phyloP scores from a whole-genome alignment of 495 filamentous ascomycete species.

The Achaetomiella virescens region DNA sequence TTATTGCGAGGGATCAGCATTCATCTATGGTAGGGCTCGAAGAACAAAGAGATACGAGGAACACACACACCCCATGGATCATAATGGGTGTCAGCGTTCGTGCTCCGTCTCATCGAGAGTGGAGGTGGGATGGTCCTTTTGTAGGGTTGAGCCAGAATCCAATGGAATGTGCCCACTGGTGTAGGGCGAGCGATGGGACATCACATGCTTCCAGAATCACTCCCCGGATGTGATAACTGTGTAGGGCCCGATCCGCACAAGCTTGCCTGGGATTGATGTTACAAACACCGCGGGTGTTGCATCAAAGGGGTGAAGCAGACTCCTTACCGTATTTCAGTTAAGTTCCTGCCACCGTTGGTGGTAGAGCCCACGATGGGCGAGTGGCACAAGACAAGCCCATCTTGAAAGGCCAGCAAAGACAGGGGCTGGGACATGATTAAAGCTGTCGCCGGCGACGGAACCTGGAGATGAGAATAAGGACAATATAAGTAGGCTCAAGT shows the following conservation, averaged over 20 bases:
- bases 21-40: no score
- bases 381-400: no score
- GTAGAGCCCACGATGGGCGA: no score
- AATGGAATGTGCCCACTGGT: neutral
- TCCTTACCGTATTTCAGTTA: neutral
- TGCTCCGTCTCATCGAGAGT: neutral
- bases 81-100: neutral
- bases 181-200: neutral
- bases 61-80: neutral
- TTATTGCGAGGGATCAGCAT: no score
- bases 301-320: no score
- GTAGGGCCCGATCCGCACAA: neutral
- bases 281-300: no score
- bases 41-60: neutral
- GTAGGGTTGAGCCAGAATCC: neutral
- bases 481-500: no score
- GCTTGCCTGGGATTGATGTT: neutral
- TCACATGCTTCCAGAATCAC: neutral
- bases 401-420: no score
- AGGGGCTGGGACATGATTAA: no score
- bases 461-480: no score
- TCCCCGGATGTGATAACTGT: neutral
- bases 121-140: neutral
- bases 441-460: no score
- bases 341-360: no score